Base-by-base conservation (phyloP, 768 basidiomycete species). In the Phlegmacium glaucopus region DNA sequence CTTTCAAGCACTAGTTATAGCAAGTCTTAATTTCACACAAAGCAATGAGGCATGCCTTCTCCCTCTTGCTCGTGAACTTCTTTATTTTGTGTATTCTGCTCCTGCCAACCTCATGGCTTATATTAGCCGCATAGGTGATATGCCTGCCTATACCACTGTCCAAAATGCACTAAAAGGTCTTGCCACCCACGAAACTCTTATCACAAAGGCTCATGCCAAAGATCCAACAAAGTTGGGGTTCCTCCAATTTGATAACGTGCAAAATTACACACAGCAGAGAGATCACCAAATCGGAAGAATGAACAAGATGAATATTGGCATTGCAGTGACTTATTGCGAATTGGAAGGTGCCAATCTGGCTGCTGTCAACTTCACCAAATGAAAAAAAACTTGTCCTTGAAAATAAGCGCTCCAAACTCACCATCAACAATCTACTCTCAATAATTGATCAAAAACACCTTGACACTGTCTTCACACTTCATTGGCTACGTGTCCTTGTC, bases 241-340 rank as follows among this genome's bases (percentile, higher is more conserved):
- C 12, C 25, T 62, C 15, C 47, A 38, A 13, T 43, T 64, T 6
- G 64, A 67, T 48, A 72, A 62, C 47, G 59, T 65, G 2, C 68
- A 68, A 38, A 57, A 63, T 25, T 65, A 66, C 36, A 32, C 42
- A 4, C 9, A 41, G 6, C 61, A 63, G 39, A 49, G 61, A 1
- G 67, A 69, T 30, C 22, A 40, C 9, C 61, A 55, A 8, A 59
- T 67, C 43, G 67, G 67, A 0, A 56, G 57, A 2, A 58, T 62
- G 43, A 64, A 61, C 46, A 39, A 44, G n/a, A 52, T 66, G 45
- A 55, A 49, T 10, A 62, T 64, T 49, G 64, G 66, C 2, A 50
- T 50, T 12, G 43, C 38, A 4, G 38, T 16, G 15, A 39, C 38
- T 10, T 39, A 39, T 22, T 44, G 48, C 17, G 38, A 39, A 22